Evolutionary conservation across 2,329 filamentous ascomycete species (phyloP), one percentile per base, ranked within the genome.

Genomic region (Neodidymelliopsis sp.): DNA sequence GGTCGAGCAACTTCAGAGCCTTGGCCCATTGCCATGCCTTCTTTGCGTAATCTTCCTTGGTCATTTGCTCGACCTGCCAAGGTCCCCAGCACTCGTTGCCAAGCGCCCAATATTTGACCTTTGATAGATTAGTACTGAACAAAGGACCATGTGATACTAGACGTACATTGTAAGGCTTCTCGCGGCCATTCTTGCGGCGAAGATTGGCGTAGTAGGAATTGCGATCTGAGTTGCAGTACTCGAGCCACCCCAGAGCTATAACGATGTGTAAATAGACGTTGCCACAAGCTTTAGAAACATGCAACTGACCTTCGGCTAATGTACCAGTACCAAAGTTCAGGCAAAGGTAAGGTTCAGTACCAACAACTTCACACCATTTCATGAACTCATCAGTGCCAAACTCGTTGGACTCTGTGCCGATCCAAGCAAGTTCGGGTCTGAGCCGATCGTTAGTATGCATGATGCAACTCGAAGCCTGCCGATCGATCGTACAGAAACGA

Each of bases 301-400:
- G n/a, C 2, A 10, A 36, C 48, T 2, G 77, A 81, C 79, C 79
- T 77, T 82, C 79, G 48, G 80, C 77, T 12, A 81, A 65, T 13
- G 79, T 82, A 11, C 70, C 89, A 2, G 90, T 94, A 47, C 89
- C 90, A 71, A 94, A 87, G 76, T 94, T 94, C 48, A 94, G 77
- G 54, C 84, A 87, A 29, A 94, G 79, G 69, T 91, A 94, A 4
- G 90, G 90, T 76, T 92, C 87, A 0, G 89, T 88, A 18, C 84
- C 84, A 6, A 91, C 83, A 8, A 83, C 77, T 58, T 86, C 80
- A 56, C 89, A 90, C 89, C 89, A 93, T 59, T 86, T 81, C 81
- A 94, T 84, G 73, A 94, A 94, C 76, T 94, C 90, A 70, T 94
- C 89, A 0, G 90, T 94, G 48, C 90, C 90, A 64, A 94, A 92